phyloP scores from a whole-genome alignment of 2,329 filamentous ascomycete species.

The Diplodia scrobiculata region DNA sequence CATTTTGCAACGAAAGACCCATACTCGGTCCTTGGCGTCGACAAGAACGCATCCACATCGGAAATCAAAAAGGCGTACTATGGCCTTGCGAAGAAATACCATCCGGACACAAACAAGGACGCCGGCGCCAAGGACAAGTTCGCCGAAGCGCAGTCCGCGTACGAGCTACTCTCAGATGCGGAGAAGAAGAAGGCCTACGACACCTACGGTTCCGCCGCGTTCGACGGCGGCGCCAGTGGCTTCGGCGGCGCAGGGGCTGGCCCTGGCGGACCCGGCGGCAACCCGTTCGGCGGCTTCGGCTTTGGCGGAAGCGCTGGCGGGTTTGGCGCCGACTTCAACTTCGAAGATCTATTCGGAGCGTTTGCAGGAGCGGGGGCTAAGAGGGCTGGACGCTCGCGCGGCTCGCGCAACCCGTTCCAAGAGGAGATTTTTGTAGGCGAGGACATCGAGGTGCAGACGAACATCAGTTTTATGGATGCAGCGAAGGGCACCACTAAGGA shows the following conservation, averaged over 20 bases:
- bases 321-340: conserved; percentile 84
- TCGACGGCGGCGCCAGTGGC: conserved; percentile 62
- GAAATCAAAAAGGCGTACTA: conserved; percentile 99
- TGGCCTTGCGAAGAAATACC: conserved; percentile 93
- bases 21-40: conserved; percentile 82
- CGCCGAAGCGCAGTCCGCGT: conserved; percentile 86
- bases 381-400: conserved; percentile 49
- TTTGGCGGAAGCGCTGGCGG: conserved; percentile 57
- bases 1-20: conserved; percentile 69
- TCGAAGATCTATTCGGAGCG: conserved; percentile 91
- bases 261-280: conserved; percentile 62
- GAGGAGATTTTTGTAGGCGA: conserved; percentile 86
- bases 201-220: conserved; percentile 80
- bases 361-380: conserved; percentile 65
- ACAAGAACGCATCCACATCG: conserved; percentile 73
- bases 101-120: conserved; percentile 98
- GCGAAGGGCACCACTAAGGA: conserved; percentile 88
- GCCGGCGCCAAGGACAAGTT: conserved; percentile 92
- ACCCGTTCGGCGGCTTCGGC: conserved; percentile 60
- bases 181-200: conserved; percentile 93
- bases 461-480: conserved; percentile 92
- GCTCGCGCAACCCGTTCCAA: conserved; percentile 69
- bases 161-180: conserved; percentile 88
- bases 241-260: conserved; percentile 68
- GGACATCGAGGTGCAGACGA: conserved; percentile 91